These are phyloP conservation scores for Fraxinus pennsylvanica DNA, from an alignment of 257 asterid species.

Conservation along the genomic window DNA sequence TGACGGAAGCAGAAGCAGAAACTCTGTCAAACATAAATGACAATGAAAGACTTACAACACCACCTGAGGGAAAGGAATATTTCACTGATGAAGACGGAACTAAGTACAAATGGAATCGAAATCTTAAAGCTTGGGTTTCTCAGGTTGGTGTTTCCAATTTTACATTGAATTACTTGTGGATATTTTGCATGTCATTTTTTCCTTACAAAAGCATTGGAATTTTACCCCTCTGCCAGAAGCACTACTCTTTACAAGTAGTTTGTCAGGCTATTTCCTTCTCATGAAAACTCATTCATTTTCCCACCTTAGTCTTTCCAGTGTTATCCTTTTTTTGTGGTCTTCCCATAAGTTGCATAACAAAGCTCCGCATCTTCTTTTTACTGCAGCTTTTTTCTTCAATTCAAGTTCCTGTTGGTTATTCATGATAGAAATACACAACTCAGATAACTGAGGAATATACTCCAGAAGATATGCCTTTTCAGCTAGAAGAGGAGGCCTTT, in stretches of 20 bases:
- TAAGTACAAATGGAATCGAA: slow-evolving; percentile 80
- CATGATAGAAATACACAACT: slow-evolving; percentile 52
- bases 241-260: too few species aligned
- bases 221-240: neutral
- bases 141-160: slow-evolving; percentile 56
- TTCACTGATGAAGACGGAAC: slow-evolving; percentile 98
- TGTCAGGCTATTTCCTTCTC: too few species aligned
- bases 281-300: too few species aligned
- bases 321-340: too few species aligned
- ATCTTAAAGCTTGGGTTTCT: slow-evolving; percentile 85
- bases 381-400: neutral
- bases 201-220: neutral
- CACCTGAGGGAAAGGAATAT: slow-evolving; percentile 43
- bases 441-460: slow-evolving; percentile 47
- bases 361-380: slow-evolving; percentile 18
- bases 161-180: slow-evolving; percentile 12
- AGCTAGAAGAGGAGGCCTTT: slow-evolving; percentile 67
- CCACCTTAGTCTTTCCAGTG: too few species aligned
- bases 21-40: slow-evolving; percentile 43
- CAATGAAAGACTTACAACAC: slow-evolving; percentile 60
- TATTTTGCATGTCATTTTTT: neutral
- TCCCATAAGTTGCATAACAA: slow-evolving; percentile 6
- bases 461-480: slow-evolving; percentile 65
- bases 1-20: slow-evolving; percentile 71
- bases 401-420: slow-evolving; percentile 10